Conservation (phyloP, 2,329 filamentous ascomycete genomes). For the Zasmidium angulare region DNA sequence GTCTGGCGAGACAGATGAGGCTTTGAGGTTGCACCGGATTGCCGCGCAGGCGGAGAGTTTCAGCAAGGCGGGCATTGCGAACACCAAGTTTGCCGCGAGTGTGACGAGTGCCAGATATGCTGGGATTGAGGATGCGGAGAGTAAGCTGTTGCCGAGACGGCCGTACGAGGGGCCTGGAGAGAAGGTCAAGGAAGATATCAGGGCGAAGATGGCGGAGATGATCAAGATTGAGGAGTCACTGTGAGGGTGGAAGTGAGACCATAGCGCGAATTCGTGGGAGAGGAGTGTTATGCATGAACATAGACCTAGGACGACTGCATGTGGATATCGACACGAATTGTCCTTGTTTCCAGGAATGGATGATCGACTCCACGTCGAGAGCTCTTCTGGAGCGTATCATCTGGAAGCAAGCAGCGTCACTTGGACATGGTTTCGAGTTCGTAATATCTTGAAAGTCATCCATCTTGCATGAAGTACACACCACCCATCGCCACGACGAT, state of each 20-base stretch:
- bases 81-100: conserved; percentile 63
- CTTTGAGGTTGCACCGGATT: conserved; percentile 57
- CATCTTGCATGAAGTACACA: too few relatives aligned
- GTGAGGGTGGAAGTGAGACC: conserved; percentile 11
- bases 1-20: conserved; percentile 55
- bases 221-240: conserved; percentile 41
- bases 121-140: conserved; percentile 59
- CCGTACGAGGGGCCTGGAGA: conserved; percentile 58
- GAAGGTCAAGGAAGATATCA: conserved; percentile 45
- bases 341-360: too few relatives aligned
- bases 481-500: too few relatives aligned
- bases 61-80: conserved; percentile 64
- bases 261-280: too few relatives aligned
- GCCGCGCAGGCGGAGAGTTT: conserved; percentile 63
- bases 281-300: too few relatives aligned
- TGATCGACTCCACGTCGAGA: too few relatives aligned
- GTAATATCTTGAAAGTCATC: too few relatives aligned
- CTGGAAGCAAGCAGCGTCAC: too few relatives aligned
- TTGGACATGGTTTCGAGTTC: too few relatives aligned
- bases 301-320: too few relatives aligned
- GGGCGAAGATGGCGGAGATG: conserved; percentile 42
- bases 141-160: conserved; percentile 58
- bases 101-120: conserved; percentile 59
- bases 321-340: too few relatives aligned
- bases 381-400: too few relatives aligned